Conservation (phyloP, 306 rosid genomes). For the Rosa chinensis region DNA sequence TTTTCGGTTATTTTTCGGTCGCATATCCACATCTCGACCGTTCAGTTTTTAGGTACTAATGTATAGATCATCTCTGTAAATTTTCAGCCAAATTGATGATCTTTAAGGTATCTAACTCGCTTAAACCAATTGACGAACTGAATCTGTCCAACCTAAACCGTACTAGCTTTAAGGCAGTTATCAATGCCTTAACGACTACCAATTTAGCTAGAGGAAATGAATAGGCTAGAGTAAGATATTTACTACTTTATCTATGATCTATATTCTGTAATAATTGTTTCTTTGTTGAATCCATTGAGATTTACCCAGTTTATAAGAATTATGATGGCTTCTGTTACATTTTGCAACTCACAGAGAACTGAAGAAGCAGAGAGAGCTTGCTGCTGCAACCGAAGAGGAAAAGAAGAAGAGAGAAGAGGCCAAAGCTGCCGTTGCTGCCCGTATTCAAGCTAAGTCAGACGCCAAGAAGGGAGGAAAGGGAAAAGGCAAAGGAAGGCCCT, state of each 20-base stretch:
- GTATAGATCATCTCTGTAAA: too few species aligned
- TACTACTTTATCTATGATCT: neutral
- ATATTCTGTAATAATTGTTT: neutral
- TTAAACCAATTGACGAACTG: too few species aligned
- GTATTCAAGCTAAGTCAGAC: slow-evolving; percentile 87
- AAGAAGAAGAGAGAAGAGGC: slow-evolving; percentile 90
- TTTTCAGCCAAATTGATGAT: too few species aligned
- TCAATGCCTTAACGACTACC: too few species aligned
- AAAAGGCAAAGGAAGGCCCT: slow-evolving; percentile 63
- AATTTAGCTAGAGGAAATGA: slow-evolving; percentile 61
- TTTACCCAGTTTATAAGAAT: neutral
- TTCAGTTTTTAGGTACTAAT: too few species aligned
- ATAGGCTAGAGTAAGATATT: slow-evolving; percentile 83
- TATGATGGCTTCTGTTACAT: slow-evolving; percentile 22
- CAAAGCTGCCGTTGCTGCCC: slow-evolving; percentile 90
- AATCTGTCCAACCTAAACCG: too few species aligned
- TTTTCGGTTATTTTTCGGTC: too few species aligned
- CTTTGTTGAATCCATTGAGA: neutral
- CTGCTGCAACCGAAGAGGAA: slow-evolving; percentile 81
- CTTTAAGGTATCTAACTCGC: too few species aligned
- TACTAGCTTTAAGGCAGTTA: too few species aligned
- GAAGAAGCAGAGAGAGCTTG: slow-evolving; percentile 92
- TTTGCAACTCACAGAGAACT: slow-evolving; percentile 51
- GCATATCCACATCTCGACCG: too few species aligned
- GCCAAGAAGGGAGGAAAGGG: slow-evolving; percentile 95